Evolutionary conservation across 768 basidiomycete genomes (phyloP).

Genomic region (Rhizopogon sp.): DNA sequence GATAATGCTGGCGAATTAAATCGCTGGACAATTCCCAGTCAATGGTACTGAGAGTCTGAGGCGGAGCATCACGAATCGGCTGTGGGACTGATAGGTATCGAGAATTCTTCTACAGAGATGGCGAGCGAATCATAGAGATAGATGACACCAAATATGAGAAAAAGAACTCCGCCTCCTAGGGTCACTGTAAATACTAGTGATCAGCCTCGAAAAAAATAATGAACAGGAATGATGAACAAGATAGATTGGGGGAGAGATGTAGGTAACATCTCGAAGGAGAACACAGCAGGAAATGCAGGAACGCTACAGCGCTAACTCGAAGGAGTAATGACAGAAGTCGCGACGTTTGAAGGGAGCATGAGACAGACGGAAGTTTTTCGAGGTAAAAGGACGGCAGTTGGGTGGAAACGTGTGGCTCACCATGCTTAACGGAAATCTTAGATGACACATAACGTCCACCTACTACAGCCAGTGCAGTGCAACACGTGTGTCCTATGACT

Average conservation of each 20-base stretch:
- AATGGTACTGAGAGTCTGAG: no score
- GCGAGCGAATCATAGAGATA: constrained; percentile 65
- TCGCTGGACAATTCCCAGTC: no score
- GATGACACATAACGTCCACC: constrained; percentile 90
- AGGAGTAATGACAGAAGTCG: constrained; percentile 85
- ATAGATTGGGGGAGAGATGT: constrained; percentile 87
- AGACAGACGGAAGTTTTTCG: constrained; percentile 46
- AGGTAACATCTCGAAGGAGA: constrained; percentile 45
- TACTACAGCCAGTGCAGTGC: constrained; percentile 87
- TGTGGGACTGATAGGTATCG: constrained; percentile 7
- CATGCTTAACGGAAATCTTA: constrained; percentile 81
- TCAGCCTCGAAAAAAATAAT: constrained; percentile 23
- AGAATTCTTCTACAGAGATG: constrained; percentile 13
- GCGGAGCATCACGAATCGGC: background rate
- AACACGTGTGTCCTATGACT: constrained; percentile 76
- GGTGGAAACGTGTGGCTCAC: background rate
- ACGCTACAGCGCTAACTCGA: constrained; percentile 58
- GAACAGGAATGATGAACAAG: constrained; percentile 74
- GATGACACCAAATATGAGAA: constrained; percentile 77
- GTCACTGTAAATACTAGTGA: constrained; percentile 53
- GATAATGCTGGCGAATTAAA: no score
- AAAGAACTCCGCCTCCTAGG: constrained; percentile 72
- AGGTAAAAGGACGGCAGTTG: background rate
- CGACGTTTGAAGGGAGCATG: constrained; percentile 68
- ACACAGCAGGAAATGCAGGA: constrained; percentile 55